These are phyloP conservation scores for Psilocybe sp. DNA, from an alignment of 768 basidiomycete species.

Conservation along the genomic window DNA sequence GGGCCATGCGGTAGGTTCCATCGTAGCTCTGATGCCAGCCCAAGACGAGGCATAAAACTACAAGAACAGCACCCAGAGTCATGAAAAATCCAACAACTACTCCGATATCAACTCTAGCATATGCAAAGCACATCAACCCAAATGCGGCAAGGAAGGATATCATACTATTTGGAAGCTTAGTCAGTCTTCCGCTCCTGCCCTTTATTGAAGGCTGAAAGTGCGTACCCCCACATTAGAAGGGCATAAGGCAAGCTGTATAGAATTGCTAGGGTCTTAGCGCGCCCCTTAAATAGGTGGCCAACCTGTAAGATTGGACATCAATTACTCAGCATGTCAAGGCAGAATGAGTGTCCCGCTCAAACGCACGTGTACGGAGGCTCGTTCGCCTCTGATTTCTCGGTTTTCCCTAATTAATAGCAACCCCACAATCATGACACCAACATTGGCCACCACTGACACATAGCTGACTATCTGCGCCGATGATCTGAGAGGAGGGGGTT, in stretches of 20 bases:
- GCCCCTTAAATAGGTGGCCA: no score
- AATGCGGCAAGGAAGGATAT: slow-evolving; percentile 23
- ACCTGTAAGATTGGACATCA: not conserved
- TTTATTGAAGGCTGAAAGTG: slow-evolving; percentile 3
- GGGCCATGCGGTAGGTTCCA: no score
- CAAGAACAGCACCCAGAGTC: no score
- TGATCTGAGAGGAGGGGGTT: slow-evolving; percentile 20
- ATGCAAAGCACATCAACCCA: slow-evolving; percentile 14
- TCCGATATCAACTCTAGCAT: no score
- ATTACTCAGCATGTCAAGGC: not conserved
- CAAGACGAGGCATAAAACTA: no score
- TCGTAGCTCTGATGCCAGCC: no score
- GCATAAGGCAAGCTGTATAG: slow-evolving; percentile 55
- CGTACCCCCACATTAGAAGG: slow-evolving; percentile 59
- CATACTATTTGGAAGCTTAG: slow-evolving; percentile 10
- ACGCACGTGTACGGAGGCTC: not conserved
- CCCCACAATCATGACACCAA: slow-evolving; percentile 43
- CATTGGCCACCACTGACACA: slow-evolving; percentile 40
- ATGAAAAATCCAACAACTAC: no score
- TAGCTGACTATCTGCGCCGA: slow-evolving; percentile 43
- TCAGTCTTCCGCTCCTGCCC: not conserved
- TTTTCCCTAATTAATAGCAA: slow-evolving; percentile 40
- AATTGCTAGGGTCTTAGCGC: slow-evolving; percentile 50
- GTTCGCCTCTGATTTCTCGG: slow-evolving; percentile 14
- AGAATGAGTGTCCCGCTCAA: not conserved